Base-by-base conservation (phyloP, 2,329 filamentous ascomycete species). In the Torrubiella hemipterigena region DNA sequence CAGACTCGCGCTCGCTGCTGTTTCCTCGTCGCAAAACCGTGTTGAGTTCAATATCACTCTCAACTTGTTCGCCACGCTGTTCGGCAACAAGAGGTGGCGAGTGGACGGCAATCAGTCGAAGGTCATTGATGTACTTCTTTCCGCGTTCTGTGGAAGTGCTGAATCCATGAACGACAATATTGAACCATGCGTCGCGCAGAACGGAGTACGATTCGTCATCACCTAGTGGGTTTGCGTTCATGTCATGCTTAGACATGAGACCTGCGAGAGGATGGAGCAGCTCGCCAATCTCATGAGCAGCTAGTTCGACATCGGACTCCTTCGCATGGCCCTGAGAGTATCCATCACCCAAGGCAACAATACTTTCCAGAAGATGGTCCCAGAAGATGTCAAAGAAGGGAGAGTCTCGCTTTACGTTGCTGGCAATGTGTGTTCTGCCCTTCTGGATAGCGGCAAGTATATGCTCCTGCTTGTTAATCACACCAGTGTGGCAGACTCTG, bases 1-100 rank as follows among this genome's bases (percentile, higher is more conserved):
- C 72, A 3, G 75, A 58, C 33, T 85, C 77, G 38, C 87, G 76
- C 18, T 89, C 81, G 6, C 77, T 73, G 40, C 76, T 84, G 63
- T 85, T 83, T 13, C 87, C 89, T 38, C 91, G 75, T 37, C 89
- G 77, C 30, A 99, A 65, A 13, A 96, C 81, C 1, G 86, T 93
- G 48, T 98, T 96, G 24, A 98, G 70, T 48, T 98, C 91, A 33
- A 99, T 89, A 42, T 96, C 91, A 51, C 87, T 95, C 54, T 98
- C 91, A 8, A 91, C 70, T 48, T 93, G 79, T 44, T 94, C 87
- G 18, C 84, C 81, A 36, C 86, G 77, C 50, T 93, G 82, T 49
- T 94, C 85, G 3, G 87, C 77, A 19, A 98, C 81, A 33, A 98
- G 60, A 1, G 91, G 82, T 17, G 82, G 78, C 10, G 87, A 94